These are phyloP conservation scores for Colletotrichum eleusines DNA, from an alignment of 2,329 filamentous ascomycete species.

Conservation along the genomic window DNA sequence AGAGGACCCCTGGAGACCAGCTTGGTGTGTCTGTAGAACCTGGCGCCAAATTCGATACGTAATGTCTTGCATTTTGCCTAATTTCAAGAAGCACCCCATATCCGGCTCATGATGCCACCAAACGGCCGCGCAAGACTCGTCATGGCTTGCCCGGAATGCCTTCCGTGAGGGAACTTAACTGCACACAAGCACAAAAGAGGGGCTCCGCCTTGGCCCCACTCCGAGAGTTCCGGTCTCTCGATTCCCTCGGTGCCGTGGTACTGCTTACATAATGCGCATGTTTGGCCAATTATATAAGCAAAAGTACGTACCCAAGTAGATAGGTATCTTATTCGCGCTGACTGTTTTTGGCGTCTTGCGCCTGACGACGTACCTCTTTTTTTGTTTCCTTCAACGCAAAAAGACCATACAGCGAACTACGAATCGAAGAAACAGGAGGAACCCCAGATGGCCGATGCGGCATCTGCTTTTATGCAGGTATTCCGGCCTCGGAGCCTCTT, in stretches of 20 bases:
- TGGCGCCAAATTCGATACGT: background rate
- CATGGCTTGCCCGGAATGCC: background rate
- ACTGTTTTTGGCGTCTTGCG: constrained; percentile 1
- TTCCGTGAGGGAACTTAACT: background rate
- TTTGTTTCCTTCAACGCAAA: background rate
- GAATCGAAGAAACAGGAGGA: background rate
- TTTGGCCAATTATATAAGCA: constrained; percentile 28
- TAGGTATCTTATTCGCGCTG: background rate
- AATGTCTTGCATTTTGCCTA: background rate
- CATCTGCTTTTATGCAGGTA: constrained; percentile 12
- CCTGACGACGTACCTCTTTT: constrained; percentile 1
- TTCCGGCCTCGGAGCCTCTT: background rate
- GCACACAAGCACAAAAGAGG: background rate
- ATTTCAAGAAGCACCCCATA: background rate
- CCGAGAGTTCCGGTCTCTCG: constrained; percentile 22
- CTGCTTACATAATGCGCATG: background rate
- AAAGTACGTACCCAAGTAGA: background rate
- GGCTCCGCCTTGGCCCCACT: constrained; percentile 10
- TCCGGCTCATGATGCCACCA: background rate
- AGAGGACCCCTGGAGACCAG: background rate
- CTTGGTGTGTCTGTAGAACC: background rate
- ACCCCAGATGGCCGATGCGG: constrained; percentile 9
- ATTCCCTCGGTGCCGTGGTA: background rate
- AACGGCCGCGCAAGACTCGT: background rate
- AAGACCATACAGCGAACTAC: background rate